Evolutionary conservation across 805 yeast species (phyloP), one percentile per base, ranked within the genome.

Genomic region (Helenozyma baotianmanensis): DNA sequence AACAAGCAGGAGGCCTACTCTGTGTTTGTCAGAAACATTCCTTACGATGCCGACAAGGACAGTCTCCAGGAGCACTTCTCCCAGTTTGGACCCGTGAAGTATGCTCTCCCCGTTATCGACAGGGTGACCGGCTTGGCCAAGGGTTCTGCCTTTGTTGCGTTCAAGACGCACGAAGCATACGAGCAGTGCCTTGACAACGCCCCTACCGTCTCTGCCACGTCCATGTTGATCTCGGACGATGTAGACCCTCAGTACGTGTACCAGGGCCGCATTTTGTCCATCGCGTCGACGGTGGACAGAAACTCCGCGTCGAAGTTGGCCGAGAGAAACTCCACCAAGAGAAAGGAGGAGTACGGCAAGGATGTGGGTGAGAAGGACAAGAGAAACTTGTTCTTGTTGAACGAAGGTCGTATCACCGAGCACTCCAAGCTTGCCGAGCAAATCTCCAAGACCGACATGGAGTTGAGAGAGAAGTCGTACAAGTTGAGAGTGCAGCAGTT

Each of bases 71-170:
- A 78, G 32, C 97, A 90, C 56, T 92, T 92, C 51, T 59, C 62
- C 37, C 73, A 77, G 46, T 88, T 92, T 55, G 98, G 98, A 9
- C 74, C 83, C 6, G 87, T 92, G 14, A 81, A 82, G 48, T 92
- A 88, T 55, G 98, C 98, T 1, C 70, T 92, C 27, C 96, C 97
- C 0, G 98, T 92, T 10, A 69, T 82, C 42, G 98, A 92, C 52
- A 83, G 70, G 51, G 82, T 70, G 35, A 80, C 95, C 2, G 95
- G 94, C 5, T 64, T 85, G 39, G 90, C 97, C 9, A 84, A 73
- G 55, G 98, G 98, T 42, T 82, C 96, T 1, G 98, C 96, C 0
- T 92, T 92, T 55, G 95, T 92, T 26, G 95, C 96, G 0, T 92
- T 92, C 54, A 59, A 56, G 31, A 64, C 71, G 14, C 76, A 74